phyloP scores from a whole-genome alignment of 148 eudicot genomes.

The Chenopodium album region DNA sequence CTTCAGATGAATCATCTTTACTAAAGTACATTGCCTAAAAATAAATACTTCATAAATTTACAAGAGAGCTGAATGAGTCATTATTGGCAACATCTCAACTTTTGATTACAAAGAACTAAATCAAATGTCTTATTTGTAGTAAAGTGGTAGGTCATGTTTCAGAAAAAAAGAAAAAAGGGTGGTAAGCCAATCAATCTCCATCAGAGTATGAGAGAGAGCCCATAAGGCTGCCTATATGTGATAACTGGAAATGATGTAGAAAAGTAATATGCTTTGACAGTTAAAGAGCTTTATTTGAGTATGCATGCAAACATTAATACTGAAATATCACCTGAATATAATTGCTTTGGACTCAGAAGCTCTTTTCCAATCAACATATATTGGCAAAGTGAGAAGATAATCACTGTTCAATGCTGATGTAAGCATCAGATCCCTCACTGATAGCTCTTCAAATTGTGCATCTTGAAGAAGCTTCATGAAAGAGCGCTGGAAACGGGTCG shows the following conservation, averaged over 20 bases:
- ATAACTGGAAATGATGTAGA: background rate
- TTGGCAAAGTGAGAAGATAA: constrained; percentile 86
- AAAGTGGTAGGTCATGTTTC: background rate
- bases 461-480: constrained; percentile 72
- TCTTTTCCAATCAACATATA: constrained; percentile 94
- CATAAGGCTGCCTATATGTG: background rate
- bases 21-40: background rate
- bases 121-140: background rate
- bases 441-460: constrained; percentile 95
- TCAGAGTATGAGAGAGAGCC: background rate
- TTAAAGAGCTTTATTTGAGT: background rate
- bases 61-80: background rate
- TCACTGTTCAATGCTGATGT: constrained; percentile 86
- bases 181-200: background rate
- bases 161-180: too few relatives aligned
- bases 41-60: background rate
- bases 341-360: constrained; percentile 81
- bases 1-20: background rate
- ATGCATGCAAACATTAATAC: background rate
- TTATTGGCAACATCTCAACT: background rate
- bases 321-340: constrained; percentile 66
- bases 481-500: constrained; percentile 78
- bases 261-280: constrained; percentile 3
- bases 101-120: background rate
- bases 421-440: constrained; percentile 78